These are phyloP conservation scores for Pythium scleroteichum DNA, from an alignment of 352 stramenopile genomes.

Conservation along the genomic window DNA sequence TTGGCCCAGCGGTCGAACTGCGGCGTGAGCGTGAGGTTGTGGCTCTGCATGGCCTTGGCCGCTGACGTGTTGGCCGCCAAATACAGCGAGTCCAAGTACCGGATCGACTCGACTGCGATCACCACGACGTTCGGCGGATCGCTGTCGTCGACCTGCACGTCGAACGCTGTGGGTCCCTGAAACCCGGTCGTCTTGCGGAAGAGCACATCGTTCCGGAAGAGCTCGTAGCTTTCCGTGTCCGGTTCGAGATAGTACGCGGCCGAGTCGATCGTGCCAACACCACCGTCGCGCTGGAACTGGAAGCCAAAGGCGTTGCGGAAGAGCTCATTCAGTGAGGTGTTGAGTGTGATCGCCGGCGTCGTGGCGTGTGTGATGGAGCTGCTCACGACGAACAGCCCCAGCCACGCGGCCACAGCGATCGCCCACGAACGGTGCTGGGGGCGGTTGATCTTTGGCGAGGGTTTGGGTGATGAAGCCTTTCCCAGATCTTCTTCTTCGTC, in stretches of 20 bases:
- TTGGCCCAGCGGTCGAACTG: conserved; percentile 54
- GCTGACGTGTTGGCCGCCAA: conserved; percentile 34
- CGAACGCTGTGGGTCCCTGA: conserved; percentile 38
- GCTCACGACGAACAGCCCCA: neutral
- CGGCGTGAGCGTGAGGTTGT: conserved; percentile 48
- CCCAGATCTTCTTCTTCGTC: too few relatives aligned
- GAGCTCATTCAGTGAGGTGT: conserved; percentile 22
- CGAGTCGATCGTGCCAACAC: conserved; percentile 3
- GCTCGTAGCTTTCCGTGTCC: conserved; percentile 24
- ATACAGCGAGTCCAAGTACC: conserved; percentile 52
- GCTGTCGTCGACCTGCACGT: conserved; percentile 35
- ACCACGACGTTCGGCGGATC: conserved; percentile 51
- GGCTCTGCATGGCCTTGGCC: conserved; percentile 10
- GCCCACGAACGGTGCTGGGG: too few relatives aligned
- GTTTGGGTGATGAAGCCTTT: too few relatives aligned
- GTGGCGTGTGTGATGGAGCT: neutral
- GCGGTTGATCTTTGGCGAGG: too few relatives aligned
- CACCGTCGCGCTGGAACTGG: conserved; percentile 1
- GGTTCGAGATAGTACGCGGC: conserved; percentile 33
- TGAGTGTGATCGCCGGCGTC: conserved; percentile 6
- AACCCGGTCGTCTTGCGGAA: conserved; percentile 42
- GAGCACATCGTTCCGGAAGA: conserved; percentile 38
- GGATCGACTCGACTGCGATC: conserved; percentile 52
- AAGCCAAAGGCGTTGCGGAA: conserved; percentile 3
- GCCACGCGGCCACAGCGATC: neutral